Evolutionary conservation across 768 basidiomycete genomes (phyloP), one percentile per base, ranked within the genome.

Genomic region (Botryobasidium botryosum): DNA sequence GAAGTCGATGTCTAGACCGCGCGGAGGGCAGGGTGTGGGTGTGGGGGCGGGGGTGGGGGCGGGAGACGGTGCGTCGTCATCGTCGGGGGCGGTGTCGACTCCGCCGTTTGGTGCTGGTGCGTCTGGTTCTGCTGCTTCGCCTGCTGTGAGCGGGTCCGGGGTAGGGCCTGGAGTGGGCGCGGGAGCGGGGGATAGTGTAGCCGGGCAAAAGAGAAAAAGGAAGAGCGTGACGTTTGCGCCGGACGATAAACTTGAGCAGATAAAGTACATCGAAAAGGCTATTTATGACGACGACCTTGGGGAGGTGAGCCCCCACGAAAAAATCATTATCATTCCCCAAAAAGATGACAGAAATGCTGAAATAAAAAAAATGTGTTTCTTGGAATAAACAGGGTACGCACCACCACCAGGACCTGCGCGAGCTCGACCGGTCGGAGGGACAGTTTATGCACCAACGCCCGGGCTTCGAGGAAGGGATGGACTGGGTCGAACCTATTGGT

Each of bases 211-310:
- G 55, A 75, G 71, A 65, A 78, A 72, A 65, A 77, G 74, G 66
- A 87, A 87, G 62, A 61, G 70, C 36, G 84, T 86, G 38, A 74
- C 74, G 25, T 87, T 84, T 79, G 74, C 79, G 29, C 67, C 79
- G 32, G 82, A 83, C 50, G 70, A 66, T 56, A 64, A 72, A 59
- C 75, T 88, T 52, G 80, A 77, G 65, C 66, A 71, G 55, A 68
- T 88, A 60, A 75, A 74, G 61, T 61, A 76, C 59, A 88, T 88
- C 64, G 82, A 86, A 65, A 74, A 71, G 56, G 84, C 86, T 52
- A 67, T 86, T 55, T 88, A 88, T 65, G 86, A 86, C 54, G 85
- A 86, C 61, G 86, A 87, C 68, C 74, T 75, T 55, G 68, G 72
- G 67, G 79, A 82, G 71, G 85, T 86, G 72, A 77, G 82, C 73